These are phyloP conservation scores for Ensete glaucum DNA, from an alignment of 176 grass and related monocot species.

Conservation along the genomic window DNA sequence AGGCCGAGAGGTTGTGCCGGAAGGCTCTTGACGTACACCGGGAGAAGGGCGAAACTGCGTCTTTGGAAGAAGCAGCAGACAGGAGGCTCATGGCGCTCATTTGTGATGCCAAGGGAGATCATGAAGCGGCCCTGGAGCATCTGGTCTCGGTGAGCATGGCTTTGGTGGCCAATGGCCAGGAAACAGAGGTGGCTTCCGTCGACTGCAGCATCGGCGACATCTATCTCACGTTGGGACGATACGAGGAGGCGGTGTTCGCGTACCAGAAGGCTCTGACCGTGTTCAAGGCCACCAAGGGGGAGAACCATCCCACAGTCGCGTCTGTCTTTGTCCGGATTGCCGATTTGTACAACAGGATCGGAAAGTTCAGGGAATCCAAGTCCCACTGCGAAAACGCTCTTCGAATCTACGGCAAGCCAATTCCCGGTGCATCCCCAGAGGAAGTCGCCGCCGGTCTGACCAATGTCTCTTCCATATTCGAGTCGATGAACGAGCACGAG, in stretches of 20 bases:
- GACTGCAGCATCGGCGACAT: slow-evolving; percentile 94
- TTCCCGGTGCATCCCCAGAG: slow-evolving; percentile 77
- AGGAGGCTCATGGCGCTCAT: slow-evolving; percentile 89
- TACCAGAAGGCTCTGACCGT: slow-evolving; percentile 87
- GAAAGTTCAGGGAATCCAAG: slow-evolving; percentile 84
- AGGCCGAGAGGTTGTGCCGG: slow-evolving; percentile 71
- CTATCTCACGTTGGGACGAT: slow-evolving; percentile 76
- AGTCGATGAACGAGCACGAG: slow-evolving; percentile 92
- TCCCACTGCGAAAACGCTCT: slow-evolving; percentile 96
- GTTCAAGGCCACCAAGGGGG: slow-evolving; percentile 91
- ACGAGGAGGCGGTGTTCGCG: slow-evolving; percentile 80
- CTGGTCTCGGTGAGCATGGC: slow-evolving; percentile 77
- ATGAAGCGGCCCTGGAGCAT: slow-evolving; percentile 87
- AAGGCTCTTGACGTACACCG: slow-evolving; percentile 73
- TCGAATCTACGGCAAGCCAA: slow-evolving; percentile 84
- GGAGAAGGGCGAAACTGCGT: slow-evolving; percentile 47
- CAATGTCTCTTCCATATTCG: slow-evolving; percentile 86
- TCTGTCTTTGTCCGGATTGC: slow-evolving; percentile 87
- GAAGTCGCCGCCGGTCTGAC: slow-evolving; percentile 85
- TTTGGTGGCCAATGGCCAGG: slow-evolving; percentile 80
- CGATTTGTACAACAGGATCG: slow-evolving; percentile 86
- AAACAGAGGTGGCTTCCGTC: slow-evolving; percentile 88
- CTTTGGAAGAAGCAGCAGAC: slow-evolving; percentile 81
- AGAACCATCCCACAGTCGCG: slow-evolving; percentile 86
- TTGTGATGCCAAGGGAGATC: slow-evolving; percentile 78